phyloP scores from a whole-genome alignment of 257 asterid genomes.

The Salvia rosmarinus region DNA sequence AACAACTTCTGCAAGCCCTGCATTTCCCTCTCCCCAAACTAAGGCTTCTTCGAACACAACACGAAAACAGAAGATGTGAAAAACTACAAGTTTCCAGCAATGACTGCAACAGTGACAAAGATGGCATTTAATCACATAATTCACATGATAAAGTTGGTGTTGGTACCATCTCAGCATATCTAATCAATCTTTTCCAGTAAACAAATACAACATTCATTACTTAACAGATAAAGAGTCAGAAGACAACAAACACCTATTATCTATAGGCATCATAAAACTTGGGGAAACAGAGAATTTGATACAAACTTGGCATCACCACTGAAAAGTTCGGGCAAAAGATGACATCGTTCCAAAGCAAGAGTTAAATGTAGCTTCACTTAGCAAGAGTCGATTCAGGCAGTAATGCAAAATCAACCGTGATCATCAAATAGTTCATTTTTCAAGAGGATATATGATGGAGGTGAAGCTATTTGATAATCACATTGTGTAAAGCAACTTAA shows the following conservation, averaged over 20 bases:
- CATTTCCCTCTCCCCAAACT: not conserved
- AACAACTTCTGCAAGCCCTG: not conserved
- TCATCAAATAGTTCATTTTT: not conserved
- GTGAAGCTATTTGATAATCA: constrained; percentile 14
- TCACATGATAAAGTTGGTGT: not conserved
- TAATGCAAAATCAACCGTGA: not conserved
- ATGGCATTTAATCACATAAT: not conserved
- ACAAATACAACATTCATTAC: not conserved
- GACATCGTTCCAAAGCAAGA: not conserved
- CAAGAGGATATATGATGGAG: not conserved
- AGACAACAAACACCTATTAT: not conserved
- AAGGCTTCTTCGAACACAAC: not conserved
- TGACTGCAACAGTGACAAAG: not conserved
- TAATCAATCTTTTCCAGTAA: not conserved
- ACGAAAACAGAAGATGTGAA: not conserved
- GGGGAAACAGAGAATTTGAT: not conserved
- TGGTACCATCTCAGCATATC: not conserved
- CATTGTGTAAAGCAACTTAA: not conserved
- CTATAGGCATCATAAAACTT: not conserved
- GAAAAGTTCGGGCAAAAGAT: not conserved
- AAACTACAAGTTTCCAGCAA: no score
- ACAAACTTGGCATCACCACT: not conserved
- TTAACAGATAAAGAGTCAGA: not conserved
- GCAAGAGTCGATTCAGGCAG: constrained; percentile 1
- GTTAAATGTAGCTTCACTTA: not conserved